A percentile compares a stretch with the other conserved stretches of the same genome.
These are phyloP conservation scores for Cordyceps fumosorosea DNA, from an alignment of 2,329 filamentous ascomycete species.

Conservation along the genomic window DNA sequence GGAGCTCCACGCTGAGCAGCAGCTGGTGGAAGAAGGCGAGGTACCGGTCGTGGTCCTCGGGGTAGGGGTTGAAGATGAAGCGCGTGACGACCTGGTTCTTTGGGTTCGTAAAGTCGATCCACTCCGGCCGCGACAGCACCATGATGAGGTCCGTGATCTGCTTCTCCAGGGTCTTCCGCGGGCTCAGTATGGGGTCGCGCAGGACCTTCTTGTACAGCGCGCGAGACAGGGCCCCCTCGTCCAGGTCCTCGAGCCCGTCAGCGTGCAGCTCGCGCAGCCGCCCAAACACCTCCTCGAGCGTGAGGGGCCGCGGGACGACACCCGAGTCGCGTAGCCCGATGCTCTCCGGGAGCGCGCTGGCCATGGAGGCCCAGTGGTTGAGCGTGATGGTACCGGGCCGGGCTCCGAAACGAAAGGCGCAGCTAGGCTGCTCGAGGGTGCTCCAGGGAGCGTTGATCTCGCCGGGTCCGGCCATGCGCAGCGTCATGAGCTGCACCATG, in stretches of 20 bases:
- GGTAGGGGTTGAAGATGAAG: slow-evolving; percentile 59
- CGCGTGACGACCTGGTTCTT: slow-evolving; percentile 68
- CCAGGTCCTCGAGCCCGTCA: slow-evolving; percentile 46
- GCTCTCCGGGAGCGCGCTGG: slow-evolving; percentile 47
- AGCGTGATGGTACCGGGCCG: slow-evolving; percentile 65
- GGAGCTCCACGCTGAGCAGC: slow-evolving; percentile 65
- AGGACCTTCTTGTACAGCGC: slow-evolving; percentile 63
- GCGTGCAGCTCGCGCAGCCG: slow-evolving; percentile 52
- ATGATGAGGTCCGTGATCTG: slow-evolving; percentile 68
- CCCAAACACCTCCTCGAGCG: slow-evolving; percentile 49
- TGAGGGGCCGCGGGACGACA: slow-evolving; percentile 53
- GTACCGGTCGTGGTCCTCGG: slow-evolving; percentile 50
- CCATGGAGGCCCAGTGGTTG: slow-evolving; percentile 59
- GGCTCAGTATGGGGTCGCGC: slow-evolving; percentile 53
- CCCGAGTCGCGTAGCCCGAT: slow-evolving; percentile 54
- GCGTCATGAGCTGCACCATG: slow-evolving; percentile 53
- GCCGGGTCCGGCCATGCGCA: slow-evolving; percentile 39
- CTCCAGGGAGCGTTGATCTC: slow-evolving; percentile 54
- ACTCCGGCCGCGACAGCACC: slow-evolving; percentile 60
- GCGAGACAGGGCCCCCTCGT: slow-evolving; percentile 53
- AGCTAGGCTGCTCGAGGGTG: slow-evolving; percentile 67
- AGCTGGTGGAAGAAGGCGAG: slow-evolving; percentile 69
- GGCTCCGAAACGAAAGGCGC: slow-evolving; percentile 59
- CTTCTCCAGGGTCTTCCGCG: slow-evolving; percentile 58
- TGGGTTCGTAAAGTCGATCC: slow-evolving; percentile 66